Evolutionary conservation across 805 yeast genomes (phyloP).

Genomic region (Alloascoidea africana): DNA sequence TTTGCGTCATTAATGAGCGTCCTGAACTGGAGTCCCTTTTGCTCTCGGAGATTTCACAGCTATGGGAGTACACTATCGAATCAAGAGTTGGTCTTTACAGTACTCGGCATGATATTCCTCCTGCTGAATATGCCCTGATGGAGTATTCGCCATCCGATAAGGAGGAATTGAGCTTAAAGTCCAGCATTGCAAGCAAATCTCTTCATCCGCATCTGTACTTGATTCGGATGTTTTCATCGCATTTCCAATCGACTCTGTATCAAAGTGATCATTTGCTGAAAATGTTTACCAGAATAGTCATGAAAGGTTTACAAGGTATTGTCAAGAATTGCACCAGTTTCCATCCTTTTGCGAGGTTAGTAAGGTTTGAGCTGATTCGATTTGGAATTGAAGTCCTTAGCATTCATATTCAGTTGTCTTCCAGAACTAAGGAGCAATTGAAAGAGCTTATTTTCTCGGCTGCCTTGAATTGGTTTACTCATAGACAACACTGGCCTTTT

Average conservation of each 20-base stretch:
- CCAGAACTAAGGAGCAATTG: slow-evolving; percentile 29
- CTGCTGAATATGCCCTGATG: slow-evolving; percentile 62
- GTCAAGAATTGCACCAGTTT: slow-evolving; percentile 39
- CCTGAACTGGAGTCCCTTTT: slow-evolving; percentile 42
- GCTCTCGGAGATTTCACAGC: slow-evolving; percentile 49
- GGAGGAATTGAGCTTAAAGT: slow-evolving; percentile 34
- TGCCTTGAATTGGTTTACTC: slow-evolving; percentile 65
- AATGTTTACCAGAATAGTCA: slow-evolving; percentile 45
- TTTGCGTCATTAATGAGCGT: slow-evolving; percentile 55
- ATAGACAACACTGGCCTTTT: slow-evolving; percentile 53
- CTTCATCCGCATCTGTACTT: slow-evolving; percentile 58
- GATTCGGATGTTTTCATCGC: slow-evolving; percentile 53
- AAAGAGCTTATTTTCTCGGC: slow-evolving; percentile 44
- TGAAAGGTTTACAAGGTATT: slow-evolving; percentile 36
- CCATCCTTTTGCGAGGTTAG: slow-evolving; percentile 70
- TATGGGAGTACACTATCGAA: slow-evolving; percentile 55
- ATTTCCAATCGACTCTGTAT: slow-evolving; percentile 64
- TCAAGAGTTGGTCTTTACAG: slow-evolving; percentile 51
- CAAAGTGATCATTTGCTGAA: slow-evolving; percentile 58
- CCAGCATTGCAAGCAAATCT: slow-evolving; percentile 29
- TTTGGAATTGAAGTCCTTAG: slow-evolving; percentile 52
- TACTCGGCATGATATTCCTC: slow-evolving; percentile 31
- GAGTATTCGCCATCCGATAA: slow-evolving; percentile 80
- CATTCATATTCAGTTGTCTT: slow-evolving; percentile 33
- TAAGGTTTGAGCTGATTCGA: slow-evolving; percentile 57